Conservation (phyloP, 495 filamentous ascomycete species). For the Neurospora africana region DNA sequence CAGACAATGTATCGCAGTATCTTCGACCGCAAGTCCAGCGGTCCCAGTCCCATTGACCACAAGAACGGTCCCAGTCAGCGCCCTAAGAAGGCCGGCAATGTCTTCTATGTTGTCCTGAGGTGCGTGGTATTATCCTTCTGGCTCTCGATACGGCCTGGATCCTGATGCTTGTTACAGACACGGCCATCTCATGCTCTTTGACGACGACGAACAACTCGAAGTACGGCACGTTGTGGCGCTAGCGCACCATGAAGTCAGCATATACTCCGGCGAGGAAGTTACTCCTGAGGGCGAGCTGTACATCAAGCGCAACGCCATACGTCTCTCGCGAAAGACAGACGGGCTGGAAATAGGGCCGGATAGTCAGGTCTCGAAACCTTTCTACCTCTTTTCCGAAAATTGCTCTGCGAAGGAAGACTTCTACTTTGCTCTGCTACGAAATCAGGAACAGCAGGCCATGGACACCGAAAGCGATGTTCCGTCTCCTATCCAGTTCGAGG, state of each 20-base stretch:
- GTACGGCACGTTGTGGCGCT: conserved; percentile 92
- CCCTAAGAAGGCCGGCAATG: conserved; percentile 66
- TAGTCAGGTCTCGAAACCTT: conserved; percentile 58
- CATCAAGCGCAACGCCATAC: conserved; percentile 91
- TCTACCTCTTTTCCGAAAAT: conserved; percentile 89
- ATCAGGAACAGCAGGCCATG: conserved; percentile 55
- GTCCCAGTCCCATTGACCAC: conserved; percentile 36
- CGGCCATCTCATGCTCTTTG: conserved; percentile 94
- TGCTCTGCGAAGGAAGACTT: conserved; percentile 96
- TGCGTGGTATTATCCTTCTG: conserved; percentile 26
- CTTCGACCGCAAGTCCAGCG: conserved; percentile 67
- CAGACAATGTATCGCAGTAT: conserved; percentile 96
- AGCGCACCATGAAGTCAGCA: conserved; percentile 72
- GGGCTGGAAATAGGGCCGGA: conserved; percentile 43
- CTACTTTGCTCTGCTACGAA: conserved; percentile 83
- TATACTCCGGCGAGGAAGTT: conserved; percentile 70
- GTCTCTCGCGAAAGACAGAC: conserved; percentile 60
- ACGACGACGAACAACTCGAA: conserved; percentile 77
- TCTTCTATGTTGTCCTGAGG: conserved; percentile 90
- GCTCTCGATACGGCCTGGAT: neutral
- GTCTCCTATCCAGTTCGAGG: conserved; percentile 64
- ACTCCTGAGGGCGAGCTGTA: conserved; percentile 89
- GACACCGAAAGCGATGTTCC: conserved; percentile 50
- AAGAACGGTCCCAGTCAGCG: conserved; percentile 43
- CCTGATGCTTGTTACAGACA: conserved; percentile 47